Evolutionary conservation across 805 yeast species (phyloP).

Genomic region (Sugiyamaella mastotermitis): DNA sequence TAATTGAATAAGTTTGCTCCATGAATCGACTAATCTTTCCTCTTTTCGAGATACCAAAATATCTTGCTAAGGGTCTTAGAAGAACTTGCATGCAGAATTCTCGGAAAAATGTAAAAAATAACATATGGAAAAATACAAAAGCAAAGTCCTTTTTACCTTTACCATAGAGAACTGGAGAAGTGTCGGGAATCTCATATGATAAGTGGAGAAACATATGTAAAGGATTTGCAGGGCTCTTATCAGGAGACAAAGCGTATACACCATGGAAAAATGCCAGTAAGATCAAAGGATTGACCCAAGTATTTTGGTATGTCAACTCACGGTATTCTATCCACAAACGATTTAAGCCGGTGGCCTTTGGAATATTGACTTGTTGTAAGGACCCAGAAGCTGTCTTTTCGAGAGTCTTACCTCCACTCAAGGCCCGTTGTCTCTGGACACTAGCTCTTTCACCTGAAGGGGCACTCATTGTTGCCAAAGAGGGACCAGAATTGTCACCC

Average conservation of each 20-base stretch:
- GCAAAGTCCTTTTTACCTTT: slow-evolving; percentile 81
- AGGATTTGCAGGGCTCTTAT: slow-evolving; percentile 53
- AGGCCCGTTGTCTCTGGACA: slow-evolving; percentile 31
- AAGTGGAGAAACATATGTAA: slow-evolving; percentile 58
- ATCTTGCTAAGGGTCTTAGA: slow-evolving; percentile 63
- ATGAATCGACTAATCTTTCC: slow-evolving; percentile 71
- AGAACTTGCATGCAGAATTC: slow-evolving; percentile 85
- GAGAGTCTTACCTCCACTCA: slow-evolving; percentile 17
- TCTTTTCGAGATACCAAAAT: slow-evolving; percentile 44
- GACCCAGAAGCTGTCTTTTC: slow-evolving; percentile 1
- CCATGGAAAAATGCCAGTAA: slow-evolving; percentile 39
- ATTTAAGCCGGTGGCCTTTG: slow-evolving; percentile 7
- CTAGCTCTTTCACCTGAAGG: slow-evolving; percentile 38
- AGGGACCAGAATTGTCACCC: slow-evolving; percentile 67
- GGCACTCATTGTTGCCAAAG: slow-evolving; percentile 60
- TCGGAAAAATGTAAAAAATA: slow-evolving; percentile 83
- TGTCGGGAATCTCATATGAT: slow-evolving; percentile 60
- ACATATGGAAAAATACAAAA: slow-evolving; percentile 73
- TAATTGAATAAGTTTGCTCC: slow-evolving; percentile 85
- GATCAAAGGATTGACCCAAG: slow-evolving; percentile 68
- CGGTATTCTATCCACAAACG: slow-evolving; percentile 50
- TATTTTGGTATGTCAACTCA: slow-evolving; percentile 49
- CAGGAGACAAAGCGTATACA: slow-evolving; percentile 47
- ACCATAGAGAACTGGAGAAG: slow-evolving; percentile 53
- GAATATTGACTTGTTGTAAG: slow-evolving; percentile 4